These are phyloP conservation scores for Solanum rostratum DNA, from an alignment of 257 asterid species.

Conservation along the genomic window DNA sequence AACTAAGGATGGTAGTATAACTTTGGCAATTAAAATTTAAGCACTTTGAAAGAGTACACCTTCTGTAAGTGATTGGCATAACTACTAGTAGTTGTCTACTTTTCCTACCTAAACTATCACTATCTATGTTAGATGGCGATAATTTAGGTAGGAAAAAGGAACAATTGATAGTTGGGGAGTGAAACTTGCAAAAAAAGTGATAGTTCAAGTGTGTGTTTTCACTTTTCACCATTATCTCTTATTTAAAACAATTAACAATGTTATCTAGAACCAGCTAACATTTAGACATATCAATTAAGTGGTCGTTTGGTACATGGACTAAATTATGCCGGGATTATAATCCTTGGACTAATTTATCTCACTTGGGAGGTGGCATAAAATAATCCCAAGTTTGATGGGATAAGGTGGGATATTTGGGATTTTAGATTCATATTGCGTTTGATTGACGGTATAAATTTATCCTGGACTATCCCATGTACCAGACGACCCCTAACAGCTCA, in stretches of 20 bases:
- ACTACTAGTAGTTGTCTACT: background rate
- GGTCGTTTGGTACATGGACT: background rate
- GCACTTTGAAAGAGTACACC: background rate
- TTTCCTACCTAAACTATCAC: background rate
- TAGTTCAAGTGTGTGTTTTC: background rate
- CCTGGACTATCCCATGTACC: background rate
- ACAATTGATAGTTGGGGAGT: background rate
- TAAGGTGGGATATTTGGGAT: background rate
- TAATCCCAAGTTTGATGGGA: background rate
- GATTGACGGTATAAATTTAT: background rate
- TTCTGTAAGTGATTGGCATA: background rate
- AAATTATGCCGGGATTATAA: background rate
- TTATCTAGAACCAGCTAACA: background rate
- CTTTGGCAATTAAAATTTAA: background rate
- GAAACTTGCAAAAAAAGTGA: background rate
- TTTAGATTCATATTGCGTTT: background rate
- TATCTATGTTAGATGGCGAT: background rate
- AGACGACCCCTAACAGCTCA: background rate
- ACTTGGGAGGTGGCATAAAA: background rate
- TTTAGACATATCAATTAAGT: background rate
- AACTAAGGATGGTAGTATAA: background rate
- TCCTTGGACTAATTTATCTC: background rate
- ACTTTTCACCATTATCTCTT: background rate
- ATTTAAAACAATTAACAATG: background rate
- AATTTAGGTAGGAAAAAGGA: background rate